Evolutionary conservation across 164 flowering plant genomes (phyloP).

Genomic region (Warburgia ugandensis): DNA sequence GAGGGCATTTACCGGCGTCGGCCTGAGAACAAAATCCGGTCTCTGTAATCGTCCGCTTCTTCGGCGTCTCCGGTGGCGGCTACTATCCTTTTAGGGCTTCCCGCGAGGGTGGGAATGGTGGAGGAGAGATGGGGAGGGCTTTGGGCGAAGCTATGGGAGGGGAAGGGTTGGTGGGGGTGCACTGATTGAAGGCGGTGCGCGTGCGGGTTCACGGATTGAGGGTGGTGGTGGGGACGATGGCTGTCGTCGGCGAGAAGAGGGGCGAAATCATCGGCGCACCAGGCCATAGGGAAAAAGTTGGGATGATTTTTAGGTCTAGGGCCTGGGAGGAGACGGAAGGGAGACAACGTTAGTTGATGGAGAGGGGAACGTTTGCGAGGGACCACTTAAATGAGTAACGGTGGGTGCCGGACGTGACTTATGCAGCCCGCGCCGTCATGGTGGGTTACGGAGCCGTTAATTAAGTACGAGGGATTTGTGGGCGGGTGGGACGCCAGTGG

Average conservation of each 20-base stretch:
- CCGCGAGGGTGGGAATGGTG: constrained; percentile 1
- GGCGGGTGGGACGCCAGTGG: no score
- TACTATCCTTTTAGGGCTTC: constrained; percentile 15
- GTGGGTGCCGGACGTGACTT: constrained; percentile 22
- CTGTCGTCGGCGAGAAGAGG: constrained; percentile 14
- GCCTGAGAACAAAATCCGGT: constrained; percentile 28
- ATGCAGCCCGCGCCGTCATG: constrained; percentile 30
- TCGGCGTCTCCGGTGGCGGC: constrained; percentile 14
- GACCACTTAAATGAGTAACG: constrained; percentile 22
- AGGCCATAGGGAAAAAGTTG: constrained; percentile 23
- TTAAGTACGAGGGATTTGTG: no score
- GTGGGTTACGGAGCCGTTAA: constrained; percentile 42
- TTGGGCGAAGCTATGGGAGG: constrained; percentile 9
- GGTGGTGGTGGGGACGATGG: constrained; percentile 12
- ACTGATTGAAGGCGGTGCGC: constrained; percentile 7
- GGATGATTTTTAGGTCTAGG: constrained; percentile 3
- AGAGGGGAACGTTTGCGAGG: constrained; percentile 11
- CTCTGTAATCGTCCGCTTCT: constrained; percentile 26
- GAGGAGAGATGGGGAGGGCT: constrained; percentile 1
- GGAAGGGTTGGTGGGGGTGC: constrained; percentile 13
- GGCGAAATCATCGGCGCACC: constrained; percentile 35
- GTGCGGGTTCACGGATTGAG: constrained; percentile 2
- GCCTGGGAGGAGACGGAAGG: constrained; percentile 20
- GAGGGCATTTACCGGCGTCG: constrained; percentile 8
- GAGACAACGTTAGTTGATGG: constrained; percentile 46